Base-by-base conservation (phyloP, 495 filamentous ascomycete species). In the Aspergillus avenaceus region DNA sequence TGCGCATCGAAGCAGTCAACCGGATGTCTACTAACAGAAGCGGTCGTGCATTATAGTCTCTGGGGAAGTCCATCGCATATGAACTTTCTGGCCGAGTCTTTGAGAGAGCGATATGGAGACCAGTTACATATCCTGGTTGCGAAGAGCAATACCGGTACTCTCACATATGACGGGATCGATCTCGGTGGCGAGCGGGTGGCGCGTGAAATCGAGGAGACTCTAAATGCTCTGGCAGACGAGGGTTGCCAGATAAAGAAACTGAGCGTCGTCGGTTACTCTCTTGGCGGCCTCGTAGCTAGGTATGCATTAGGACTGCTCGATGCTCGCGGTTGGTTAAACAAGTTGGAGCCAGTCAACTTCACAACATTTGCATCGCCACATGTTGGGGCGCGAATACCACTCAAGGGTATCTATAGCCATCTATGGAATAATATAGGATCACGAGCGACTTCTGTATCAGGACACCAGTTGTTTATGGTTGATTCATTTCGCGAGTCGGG, bases 121-220 rank as follows among this genome's bases (percentile, higher is more conserved):
- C 55, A 75, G 24, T 64, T 97, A 5, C 77, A 91, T 62, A 80
- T 96, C 45, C 78, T 96, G 21, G 73, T 84, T 25, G 79, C 85
- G 4, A 86, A 91, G 69, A 78, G 83, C 49, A 97, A 97, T 65
- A 74, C 81, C 45, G 89, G 90, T 5, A 85, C 72, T 51, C 88
- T 85, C 67, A 97, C 92, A 19, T 97, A 97, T 66, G 92, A 97
- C 69, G 92, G 92, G 45, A 90, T 97, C 61, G 91, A 97, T 58
- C 72, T 85, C 8, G 88, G 91, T 48, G 92, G 88, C 49, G 92
- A 97, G 74, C 84, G 92, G 31, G 83, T 97, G 25, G 86, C 85
- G 16, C 72, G 83, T 54, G 92, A 97, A 73, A 89, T 97, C 45
- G 91, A 97, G 66, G 82, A 91, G 54, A 84, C 82, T 29, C 66